Evolutionary conservation across 2,329 filamentous ascomycete species (phyloP), one percentile per base, ranked within the genome.

Genomic region (Dothiorella sarmentorum): DNA sequence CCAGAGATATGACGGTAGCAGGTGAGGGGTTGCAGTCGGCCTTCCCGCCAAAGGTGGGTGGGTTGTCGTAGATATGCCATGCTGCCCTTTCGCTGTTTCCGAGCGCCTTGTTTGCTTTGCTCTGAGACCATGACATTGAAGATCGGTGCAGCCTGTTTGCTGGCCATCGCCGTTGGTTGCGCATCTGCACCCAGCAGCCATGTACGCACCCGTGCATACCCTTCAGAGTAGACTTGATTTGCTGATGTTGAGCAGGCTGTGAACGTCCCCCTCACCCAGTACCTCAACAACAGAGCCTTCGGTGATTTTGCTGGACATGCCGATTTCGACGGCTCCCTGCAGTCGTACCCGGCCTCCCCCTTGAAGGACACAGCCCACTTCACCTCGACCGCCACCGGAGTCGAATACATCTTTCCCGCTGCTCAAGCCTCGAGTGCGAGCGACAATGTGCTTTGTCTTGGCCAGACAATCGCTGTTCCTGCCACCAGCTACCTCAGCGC

Each of bases 261-360:
- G 1, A 62, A 63, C 15, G 43, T 71, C 2, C 59, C 66, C 11
- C 63, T 80, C 20, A 64, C 67, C 0, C 17, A 66, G 0, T 71
- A 72, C 40, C 77, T 76, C 67, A 79, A 81, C 67, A 80, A 80
- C 64, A 78, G 78, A 58, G 78, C 69, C 1, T 80, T 81, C 60
- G 76, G 76, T 3, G 69, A 70, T 0, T 68, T 69, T 11, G 74
- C 78, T 0, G 76, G 76, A 2, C 76, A 80, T 62, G 74, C 78
- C 1, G 68, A 74, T n/a, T 78, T 80, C 59, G 76, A 80, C 56
- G 62, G 60, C 2, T 62, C 73, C 3, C 72, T 73, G 40, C 71
- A 78, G 49, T 77, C 77, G 0, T 80, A 76, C 58, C 76, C 77
- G 6, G 68, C 67, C 11, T 69, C 72, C 2, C 60, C 63, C 15